Evolutionary conservation across 176 grass and related monocot genomes (phyloP).

Genomic region (Echinochloa phyllopogon): DNA sequence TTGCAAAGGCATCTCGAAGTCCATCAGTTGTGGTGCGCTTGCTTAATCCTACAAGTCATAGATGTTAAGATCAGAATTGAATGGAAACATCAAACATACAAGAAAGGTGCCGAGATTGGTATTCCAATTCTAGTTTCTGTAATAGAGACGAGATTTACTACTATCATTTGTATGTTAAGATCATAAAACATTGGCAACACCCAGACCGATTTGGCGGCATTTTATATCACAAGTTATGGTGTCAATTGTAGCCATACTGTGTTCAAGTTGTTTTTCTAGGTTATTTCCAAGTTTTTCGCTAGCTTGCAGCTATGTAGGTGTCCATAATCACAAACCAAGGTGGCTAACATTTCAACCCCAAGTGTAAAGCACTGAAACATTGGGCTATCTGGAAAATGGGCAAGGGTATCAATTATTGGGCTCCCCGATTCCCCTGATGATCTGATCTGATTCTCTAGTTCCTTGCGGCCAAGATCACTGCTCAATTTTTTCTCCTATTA

Average conservation of each 20-base stretch:
- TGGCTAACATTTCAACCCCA: neutral
- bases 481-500: conserved; percentile 10
- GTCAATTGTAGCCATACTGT: neutral
- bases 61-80: conserved; percentile 10
- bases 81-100: neutral
- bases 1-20: conserved; percentile 77
- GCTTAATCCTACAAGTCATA: conserved; percentile 68
- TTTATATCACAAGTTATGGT: neutral
- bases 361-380: neutral
- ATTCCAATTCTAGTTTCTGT: neutral
- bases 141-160: neutral
- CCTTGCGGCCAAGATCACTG: neutral
- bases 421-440: neutral
- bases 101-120: neutral
- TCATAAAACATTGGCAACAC: neutral
- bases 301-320: conserved; percentile 2
- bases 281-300: neutral
- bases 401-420: neutral
- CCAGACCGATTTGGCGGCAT: neutral
- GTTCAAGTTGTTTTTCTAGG: neutral
- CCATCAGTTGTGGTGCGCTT: conserved; percentile 88
- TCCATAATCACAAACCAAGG: conserved; percentile 3
- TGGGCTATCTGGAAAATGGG: neutral
- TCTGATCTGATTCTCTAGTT: neutral
- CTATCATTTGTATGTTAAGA: neutral